Base-by-base conservation (phyloP, 257 asterid species). In the Jasminum sambac region DNA sequence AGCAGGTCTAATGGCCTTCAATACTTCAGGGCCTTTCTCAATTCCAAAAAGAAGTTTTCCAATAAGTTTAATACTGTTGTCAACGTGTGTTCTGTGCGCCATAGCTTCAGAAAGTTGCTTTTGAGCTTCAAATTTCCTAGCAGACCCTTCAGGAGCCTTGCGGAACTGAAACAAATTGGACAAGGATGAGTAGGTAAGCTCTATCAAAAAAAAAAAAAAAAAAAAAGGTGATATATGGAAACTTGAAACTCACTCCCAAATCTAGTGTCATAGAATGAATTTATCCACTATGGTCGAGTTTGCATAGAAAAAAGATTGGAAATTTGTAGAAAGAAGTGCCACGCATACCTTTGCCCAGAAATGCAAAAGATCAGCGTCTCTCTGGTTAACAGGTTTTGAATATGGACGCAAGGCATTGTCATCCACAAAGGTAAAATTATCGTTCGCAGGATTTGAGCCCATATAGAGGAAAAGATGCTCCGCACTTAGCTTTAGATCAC, bases 341-440 rank as follows among this genome's bases (percentile, higher is more conserved):
- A 65, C 5, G 16, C 46, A 58, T 61, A 92, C 98, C 97, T 92
- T 92, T 73, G 90, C 84, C 98, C 98, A 90, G 74, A 88, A 92
- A 70, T 92, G 96, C 71, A 92, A 59, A 42, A 92, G 90, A 83
- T 92, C 98, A 67, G 98, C 98, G 73, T 92, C 98, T 0, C 98
- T 96, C 76, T 92, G 98, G 77, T 88, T 88, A 62, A 89, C 84
- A 62, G 81, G 83, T 78, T 79, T 80, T 34, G 89, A 74, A 72
- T 85, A 66, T 75, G 80, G 88, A 11, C 41, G 37, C 36, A 83
- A 70, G 26, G 90, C 79, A 65, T 92, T 88, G 16, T 84, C 87
- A 40, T 81, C 88, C 52, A 70, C 73, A 55, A 72, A 88, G 52
- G 96, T 86, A 43, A 41, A 77, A 58, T 92, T 90, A 72, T 88